Evolutionary conservation across 2,329 filamentous ascomycete species (phyloP).

Genomic region (Fusarium citri): DNA sequence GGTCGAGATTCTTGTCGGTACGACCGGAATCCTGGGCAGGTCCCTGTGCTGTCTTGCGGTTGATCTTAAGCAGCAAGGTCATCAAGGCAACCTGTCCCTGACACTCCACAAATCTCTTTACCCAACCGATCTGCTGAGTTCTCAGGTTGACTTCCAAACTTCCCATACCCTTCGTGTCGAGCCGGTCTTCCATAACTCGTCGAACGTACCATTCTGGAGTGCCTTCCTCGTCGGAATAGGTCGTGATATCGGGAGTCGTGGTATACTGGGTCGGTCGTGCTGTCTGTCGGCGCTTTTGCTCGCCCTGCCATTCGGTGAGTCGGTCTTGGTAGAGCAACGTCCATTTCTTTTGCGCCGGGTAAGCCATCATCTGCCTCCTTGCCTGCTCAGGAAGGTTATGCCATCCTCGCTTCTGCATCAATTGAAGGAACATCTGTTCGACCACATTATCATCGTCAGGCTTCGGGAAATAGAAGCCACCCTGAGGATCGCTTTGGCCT

Average conservation of each 20-base stretch:
- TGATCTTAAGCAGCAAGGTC: slow-evolving; percentile 92
- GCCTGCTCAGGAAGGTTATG: slow-evolving; percentile 97
- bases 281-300: slow-evolving; percentile 86
- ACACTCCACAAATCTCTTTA: slow-evolving; percentile 94
- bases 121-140: slow-evolving; percentile 98
- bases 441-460: slow-evolving; percentile 85
- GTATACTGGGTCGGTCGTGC: slow-evolving; percentile 78
- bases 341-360: slow-evolving; percentile 96
- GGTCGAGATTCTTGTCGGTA: slow-evolving; percentile 83
- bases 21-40: slow-evolving; percentile 70
- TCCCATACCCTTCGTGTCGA: slow-evolving; percentile 90
- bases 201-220: slow-evolving; percentile 98
- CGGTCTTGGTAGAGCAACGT: slow-evolving; percentile 95
- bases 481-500: slow-evolving; percentile 53
- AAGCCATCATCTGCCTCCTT: slow-evolving; percentile 93
- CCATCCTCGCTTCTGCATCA: slow-evolving; percentile 99
- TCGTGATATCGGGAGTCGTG: slow-evolving; percentile 75
- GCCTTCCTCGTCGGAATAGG: slow-evolving; percentile 90
- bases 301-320: slow-evolving; percentile 91
- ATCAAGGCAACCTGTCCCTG: slow-evolving; percentile 97
- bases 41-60: slow-evolving; percentile 82
- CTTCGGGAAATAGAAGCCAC: slow-evolving; percentile 73
- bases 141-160: slow-evolving; percentile 94
- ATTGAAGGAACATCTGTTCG: slow-evolving; percentile 88
- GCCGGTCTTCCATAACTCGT: slow-evolving; percentile 94